Base-by-base conservation (phyloP, 306 rosid species). In the Vigna angularis region DNA sequence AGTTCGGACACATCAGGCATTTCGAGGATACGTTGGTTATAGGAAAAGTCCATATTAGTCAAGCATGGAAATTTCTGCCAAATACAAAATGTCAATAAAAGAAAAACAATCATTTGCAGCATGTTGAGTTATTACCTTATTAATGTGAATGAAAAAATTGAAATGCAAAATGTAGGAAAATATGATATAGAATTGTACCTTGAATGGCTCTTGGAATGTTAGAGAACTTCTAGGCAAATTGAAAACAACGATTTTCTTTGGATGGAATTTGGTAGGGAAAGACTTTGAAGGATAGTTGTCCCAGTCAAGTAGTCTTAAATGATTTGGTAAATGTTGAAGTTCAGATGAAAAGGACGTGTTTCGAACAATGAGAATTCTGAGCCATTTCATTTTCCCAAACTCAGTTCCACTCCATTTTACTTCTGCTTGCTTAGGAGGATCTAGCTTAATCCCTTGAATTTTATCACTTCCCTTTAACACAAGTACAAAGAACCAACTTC, bases 321-420 rank as follows among this genome's bases (percentile, higher is more conserved):
- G 10, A 52, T 80, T 80, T 64, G 83, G 74, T 3, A 80, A 74
- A 65, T 73, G 8, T 30, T 18, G 11, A 4, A 79, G 83, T 13
- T 12, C 52, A 2, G 17, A 3, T 13, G 44, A 42, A 18, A 80
- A 80, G 0, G 3, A 2, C n/a, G 70, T 67, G 24, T 65, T 73
- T 28, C 59, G 30, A 65, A 73, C 24, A 14, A 80, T 51, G 28
- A 80, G 79, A 28, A 80, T 64, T 64, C 83, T 73, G 0, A 80
- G 79, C 1, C 8, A 4, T 3, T 42, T 51, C 83, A 79, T 79
- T 12, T 79, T 40, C 9, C 24, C 66, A 15, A 49, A 49, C 17
- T 17, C 53, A 1, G 7, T 15, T 4, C 53, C 53, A 49, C 18
- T 15, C 53, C 53, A 49, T 4, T 1, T 0, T 15, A 49, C 18